Evolutionary conservation across 306 rosid species (phyloP).

Genomic region (Pyrus pyrifolia): DNA sequence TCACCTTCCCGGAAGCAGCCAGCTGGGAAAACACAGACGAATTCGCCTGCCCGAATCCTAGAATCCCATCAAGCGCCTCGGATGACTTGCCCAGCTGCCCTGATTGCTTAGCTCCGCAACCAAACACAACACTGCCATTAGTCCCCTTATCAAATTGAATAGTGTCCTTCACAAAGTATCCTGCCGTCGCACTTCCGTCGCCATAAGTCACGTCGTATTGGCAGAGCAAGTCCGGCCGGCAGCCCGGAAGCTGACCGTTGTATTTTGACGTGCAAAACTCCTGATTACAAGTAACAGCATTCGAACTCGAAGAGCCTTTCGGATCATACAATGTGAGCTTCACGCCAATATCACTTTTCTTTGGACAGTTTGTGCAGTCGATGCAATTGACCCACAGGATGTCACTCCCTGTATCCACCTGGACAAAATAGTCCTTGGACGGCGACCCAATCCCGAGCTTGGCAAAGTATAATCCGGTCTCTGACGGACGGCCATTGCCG

Average conservation of each 20-base stretch:
- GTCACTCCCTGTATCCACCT: conserved; percentile 97
- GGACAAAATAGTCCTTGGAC: conserved; percentile 63
- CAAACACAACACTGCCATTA: conserved; percentile 55
- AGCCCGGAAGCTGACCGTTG: conserved; percentile 46
- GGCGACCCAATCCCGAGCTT: conserved; percentile 80
- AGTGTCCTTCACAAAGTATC: conserved; percentile 66
- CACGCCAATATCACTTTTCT: conserved; percentile 71
- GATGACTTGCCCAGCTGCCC: conserved; percentile 50
- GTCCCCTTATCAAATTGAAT: conserved; percentile 41
- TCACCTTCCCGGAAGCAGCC: conserved; percentile 75
- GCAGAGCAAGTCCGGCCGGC: conserved; percentile 51
- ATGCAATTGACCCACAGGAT: conserved; percentile 81
- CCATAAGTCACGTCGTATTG: conserved; percentile 68
- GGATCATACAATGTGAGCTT: conserved; percentile 59
- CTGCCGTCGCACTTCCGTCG: conserved; percentile 78
- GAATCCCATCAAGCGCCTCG: conserved; percentile 86
- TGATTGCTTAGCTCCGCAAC: conserved; percentile 79
- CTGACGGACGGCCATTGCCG: conserved; percentile 66
- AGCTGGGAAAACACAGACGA: conserved; percentile 89
- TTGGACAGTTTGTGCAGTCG: conserved; percentile 68
- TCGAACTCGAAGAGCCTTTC: conserved; percentile 38
- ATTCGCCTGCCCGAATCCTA: conserved; percentile 94
- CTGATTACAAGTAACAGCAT: conserved; percentile 43
- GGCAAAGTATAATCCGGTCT: conserved; percentile 75
- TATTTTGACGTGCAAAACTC: conserved; percentile 56